Evolutionary conservation across 306 rosid genomes (phyloP), one percentile per base, ranked within the genome.

Genomic region (Gastrolobium villosum): DNA sequence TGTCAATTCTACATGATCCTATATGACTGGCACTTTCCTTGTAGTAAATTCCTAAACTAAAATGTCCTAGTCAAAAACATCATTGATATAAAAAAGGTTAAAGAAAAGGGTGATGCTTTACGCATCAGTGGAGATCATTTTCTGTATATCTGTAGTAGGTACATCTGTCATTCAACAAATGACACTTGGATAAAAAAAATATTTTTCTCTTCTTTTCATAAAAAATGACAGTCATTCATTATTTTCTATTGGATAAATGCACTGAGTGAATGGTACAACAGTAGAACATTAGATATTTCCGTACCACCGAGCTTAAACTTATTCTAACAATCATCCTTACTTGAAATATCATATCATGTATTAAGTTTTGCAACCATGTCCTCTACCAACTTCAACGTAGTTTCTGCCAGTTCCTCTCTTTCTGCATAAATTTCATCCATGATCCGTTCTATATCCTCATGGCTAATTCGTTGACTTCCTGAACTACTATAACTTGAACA

Each of bases 331-430:
- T 10, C 31, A 26, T 39, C 31, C 10, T 55, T 26, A 2, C 44
- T 7, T 5, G 44, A 65, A 9, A 11, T 7, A 10, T 76, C 72
- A 82, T 56, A 20, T 20, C 26, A 20, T 56, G 65, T 64, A 65
- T 78, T 77, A 40, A 90, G 88, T 76, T 84, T 90, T 10, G 90
- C 89, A 63, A 90, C 84, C 90, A 87, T 89, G 67, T 89, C 86
- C 79, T 86, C 87, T 26, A 87, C 89, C 83, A 84, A 67, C 69
- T 83, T 86, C 62, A 80, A 61, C 0, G 84, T 81, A 10, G 80
- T 64, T 28, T 77, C 91, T 15, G 53, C 82, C 10, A 84, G 70
- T 56, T 55, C 52, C 40, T 81, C 87, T 53, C 80, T 90, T 50
- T 70, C 87, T 0, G 83, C 82, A 53, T 88, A 92, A 43, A 90